A percentile compares a stretch with the other conserved stretches of the same genome.
Conservation (phyloP, 305 asterid genomes). For the Coffea humblotiana region DNA sequence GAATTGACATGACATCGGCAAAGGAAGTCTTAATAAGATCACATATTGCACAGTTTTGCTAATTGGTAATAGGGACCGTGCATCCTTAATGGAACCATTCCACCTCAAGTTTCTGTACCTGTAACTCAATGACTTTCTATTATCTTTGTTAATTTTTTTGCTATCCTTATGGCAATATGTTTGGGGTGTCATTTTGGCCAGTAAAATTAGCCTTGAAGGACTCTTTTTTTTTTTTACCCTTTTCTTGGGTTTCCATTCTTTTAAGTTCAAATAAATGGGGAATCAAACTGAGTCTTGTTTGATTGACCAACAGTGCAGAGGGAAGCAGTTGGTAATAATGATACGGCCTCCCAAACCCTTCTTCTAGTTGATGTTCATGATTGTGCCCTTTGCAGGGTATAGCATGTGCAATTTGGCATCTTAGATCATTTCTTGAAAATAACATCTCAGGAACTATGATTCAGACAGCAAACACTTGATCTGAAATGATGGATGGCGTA, state of each 20-base stretch:
- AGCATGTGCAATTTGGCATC: neutral
- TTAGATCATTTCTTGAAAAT: neutral
- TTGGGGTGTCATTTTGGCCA: neutral
- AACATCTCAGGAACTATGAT: neutral
- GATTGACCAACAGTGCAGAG: neutral
- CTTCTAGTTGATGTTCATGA: slow-evolving; percentile 2
- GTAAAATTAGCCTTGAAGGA: neutral
- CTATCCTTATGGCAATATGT: neutral
- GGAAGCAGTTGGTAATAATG: neutral
- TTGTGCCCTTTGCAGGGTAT: slow-evolving; percentile 2
- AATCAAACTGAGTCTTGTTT: neutral
- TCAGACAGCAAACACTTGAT: neutral
- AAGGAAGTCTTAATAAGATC: neutral
- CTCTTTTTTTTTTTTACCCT: too few relatives aligned
- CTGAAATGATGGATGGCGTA: neutral
- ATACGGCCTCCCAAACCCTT: slow-evolving; percentile 3
- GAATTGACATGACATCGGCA: neutral
- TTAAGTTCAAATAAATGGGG: neutral
- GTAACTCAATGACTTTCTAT: neutral
- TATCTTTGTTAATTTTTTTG: neutral
- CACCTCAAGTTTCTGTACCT: neutral
- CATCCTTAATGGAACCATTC: neutral
- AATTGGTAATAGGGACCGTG: neutral
- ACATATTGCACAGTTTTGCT: neutral
- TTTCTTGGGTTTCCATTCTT: neutral